Base-by-base conservation (phyloP, 2,329 filamentous ascomycete species). In the Orbilia oligospora region DNA sequence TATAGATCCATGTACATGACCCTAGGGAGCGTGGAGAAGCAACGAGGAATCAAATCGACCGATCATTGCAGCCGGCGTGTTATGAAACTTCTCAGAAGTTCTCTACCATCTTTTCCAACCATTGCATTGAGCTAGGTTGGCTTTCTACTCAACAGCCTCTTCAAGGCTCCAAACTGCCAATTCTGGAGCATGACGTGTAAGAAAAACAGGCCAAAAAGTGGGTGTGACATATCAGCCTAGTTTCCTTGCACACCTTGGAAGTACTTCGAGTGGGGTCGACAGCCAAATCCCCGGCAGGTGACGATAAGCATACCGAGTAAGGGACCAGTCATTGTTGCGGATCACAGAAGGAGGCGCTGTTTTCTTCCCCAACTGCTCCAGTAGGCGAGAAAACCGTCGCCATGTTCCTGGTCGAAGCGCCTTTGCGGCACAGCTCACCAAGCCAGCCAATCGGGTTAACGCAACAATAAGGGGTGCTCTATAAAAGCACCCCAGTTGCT, bases 391-490 rank as follows among this genome's bases (percentile, higher is more conserved):
- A 36, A 6, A 27, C 8, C 44, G 61, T 44, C 49, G 27, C 33
- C 18, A 61, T 61, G 14, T 44, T 22, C 70, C 27, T 53, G 38
- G 16, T 58, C 5, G 61, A 73, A 67, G 70, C 70, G 63, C 70
- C 63, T 51, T 6, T 41, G 70, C 63, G 70, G 70, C 70, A 73
- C 70, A 73, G 70, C 36, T 24, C 18, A 2, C 4, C 38, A 51
- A 2, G 5, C 33, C 41, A 44, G 14, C 63, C 63, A 73, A 73
- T 67, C 70, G 56, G 20, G 56, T 41, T 33, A 61, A 67, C 1
- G 20, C 56, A 61, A 38, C 53, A 58, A 58, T 20, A 16, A 14
- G 24, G 65, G 18, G 49, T 41, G 33, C 30, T 46, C 33, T 55
- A 33, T 55, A 33, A 55, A 55, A 3, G 16, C 18, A 18, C 27